Conservation (phyloP, 352 stramenopile species). For the Globisporangium alternatum region DNA sequence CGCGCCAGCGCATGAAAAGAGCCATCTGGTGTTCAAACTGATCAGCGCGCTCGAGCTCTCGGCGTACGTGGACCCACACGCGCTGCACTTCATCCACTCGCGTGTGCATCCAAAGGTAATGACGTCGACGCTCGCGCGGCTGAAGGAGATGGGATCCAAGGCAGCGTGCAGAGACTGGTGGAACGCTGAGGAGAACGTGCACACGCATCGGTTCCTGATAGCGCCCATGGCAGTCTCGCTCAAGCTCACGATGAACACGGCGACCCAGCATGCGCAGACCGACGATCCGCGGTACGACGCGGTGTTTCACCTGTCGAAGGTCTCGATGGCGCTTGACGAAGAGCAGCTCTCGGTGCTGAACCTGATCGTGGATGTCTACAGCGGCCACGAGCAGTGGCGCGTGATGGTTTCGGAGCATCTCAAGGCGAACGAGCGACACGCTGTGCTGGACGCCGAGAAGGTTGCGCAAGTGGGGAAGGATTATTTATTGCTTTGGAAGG, state of each 20-base stretch:
- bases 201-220: conserved; percentile 81
- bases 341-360: conserved; percentile 82
- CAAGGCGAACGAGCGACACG: conserved; percentile 49
- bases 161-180: conserved; percentile 65
- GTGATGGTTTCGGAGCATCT: conserved; percentile 68
- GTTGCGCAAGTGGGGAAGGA: conserved; percentile 45
- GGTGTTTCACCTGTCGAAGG: conserved; percentile 74
- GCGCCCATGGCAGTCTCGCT: conserved; percentile 77
- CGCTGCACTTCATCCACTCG: conserved; percentile 86
- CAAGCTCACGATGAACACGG: conserved; percentile 89
- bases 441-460: conserved; percentile 39
- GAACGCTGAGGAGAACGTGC: conserved; percentile 61
- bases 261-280: conserved; percentile 61
- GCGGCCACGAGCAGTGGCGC: conserved; percentile 70
- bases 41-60: conserved; percentile 86
- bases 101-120: conserved; percentile 75
- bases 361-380: conserved; percentile 71
- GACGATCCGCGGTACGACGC: conserved; percentile 76
- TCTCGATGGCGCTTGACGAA: conserved; percentile 75
- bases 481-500: conserved; percentile 75
- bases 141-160: conserved; percentile 85
- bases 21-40: conserved; percentile 83
- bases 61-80: conserved; percentile 81
- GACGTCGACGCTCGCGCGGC: conserved; percentile 60
- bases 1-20: conserved; percentile 25